Percentiles rank a stretch among this genome's conserved stretches.
These are phyloP conservation scores for carrot (Daucus carota) DNA, from an alignment of 129 eudicot species.

Conservation along the genomic window DH1_v3.0 NC_030382.2:33805001-33805500, in stretches of 20 bases:
- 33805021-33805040: constrained; percentile 94
- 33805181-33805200: not conserved
- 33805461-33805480: constrained; percentile 84
- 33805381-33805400: constrained; percentile 24
- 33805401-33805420: constrained; percentile 32
- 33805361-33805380: not conserved
- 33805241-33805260: not conserved
- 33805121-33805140: not conserved
- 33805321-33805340: not conserved
- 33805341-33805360: not conserved
- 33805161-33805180: not conserved
- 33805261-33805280: not conserved
- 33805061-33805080: constrained; percentile 90
- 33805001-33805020: constrained; percentile 88
- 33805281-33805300: not conserved
- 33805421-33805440: constrained; percentile 37
- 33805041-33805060: constrained; percentile 82
- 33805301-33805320: not conserved
- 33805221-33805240: not conserved
- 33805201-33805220: not conserved
- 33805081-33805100: constrained; percentile 88
- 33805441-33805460: constrained; percentile 97
- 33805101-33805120: constrained; percentile 91
- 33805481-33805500: constrained; percentile 93
- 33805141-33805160: not conserved